Base-by-base conservation (phyloP, 176 grass and related monocot genomes). In the Calamus simplicifolius region DNA sequence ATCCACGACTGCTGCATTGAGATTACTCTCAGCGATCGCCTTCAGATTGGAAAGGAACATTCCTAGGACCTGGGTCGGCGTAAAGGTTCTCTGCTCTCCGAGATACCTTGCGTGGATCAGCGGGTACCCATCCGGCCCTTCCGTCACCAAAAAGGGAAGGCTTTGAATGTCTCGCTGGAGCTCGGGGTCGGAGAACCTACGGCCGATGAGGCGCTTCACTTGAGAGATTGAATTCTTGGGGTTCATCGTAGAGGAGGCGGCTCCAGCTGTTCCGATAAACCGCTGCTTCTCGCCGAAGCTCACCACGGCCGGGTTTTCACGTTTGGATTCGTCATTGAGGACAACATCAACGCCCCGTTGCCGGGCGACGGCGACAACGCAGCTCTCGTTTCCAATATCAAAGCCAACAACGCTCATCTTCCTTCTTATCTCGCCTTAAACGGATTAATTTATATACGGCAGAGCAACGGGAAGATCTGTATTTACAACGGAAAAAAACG, bases 301-400 rank as follows among this genome's bases (percentile, higher is more conserved):
- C 77, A 95, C 74, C 38, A 73, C 83, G 56, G 90, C 83, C 8
- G 90, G 90, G 38, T 80, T 86, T 79, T 95, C 90, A 18, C 87
- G 83, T 14, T 63, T 75, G 83, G 86, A 89, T 75, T 95, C 90
- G 49, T 82, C 78, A 59, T 92, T 83, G 62, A 89, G 79, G 48
- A 90, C 73, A 29, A 90, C 93, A 61, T 98, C 86, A 62, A 92
- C 80, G 55, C 82, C 90, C 6, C 85, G 79, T 52, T 85, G 79
- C 52, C 90, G 75, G 61, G 81, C 77, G 25, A 61, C 80, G 43
- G 72, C 86, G 62, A 78, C 66, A 28, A 90, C 86, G 52, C 82
- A 85, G 21, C 70, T 90, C 68, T 89, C 90, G 74, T 95, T 95
- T 73, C 90, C 90, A 25, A 89, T 67, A 67, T 95, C 90, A 66